A percentile compares a stretch with the other conserved stretches of the same genome.
These are phyloP conservation scores for Sphagnum contortum DNA, from an alignment of 225 moss, liverwort and hornwort genomes.

Conservation along the genomic window DNA sequence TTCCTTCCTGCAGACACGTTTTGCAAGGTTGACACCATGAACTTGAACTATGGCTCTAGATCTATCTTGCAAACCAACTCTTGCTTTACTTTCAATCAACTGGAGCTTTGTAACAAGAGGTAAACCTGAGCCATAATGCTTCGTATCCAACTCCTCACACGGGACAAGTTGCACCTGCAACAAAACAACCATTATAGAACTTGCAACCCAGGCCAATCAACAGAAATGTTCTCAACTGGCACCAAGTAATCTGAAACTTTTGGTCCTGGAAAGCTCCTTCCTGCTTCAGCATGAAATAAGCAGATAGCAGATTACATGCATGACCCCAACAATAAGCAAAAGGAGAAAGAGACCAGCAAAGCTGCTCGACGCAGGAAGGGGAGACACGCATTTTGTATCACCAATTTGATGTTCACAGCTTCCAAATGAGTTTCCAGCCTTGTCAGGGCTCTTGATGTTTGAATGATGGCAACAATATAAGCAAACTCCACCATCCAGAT, in stretches of 20 bases:
- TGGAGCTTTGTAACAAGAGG: too few species aligned
- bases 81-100: too few species aligned
- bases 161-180: conserved; percentile 43
- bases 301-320: too few species aligned
- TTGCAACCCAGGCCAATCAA: too few species aligned
- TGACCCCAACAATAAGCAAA: not conserved
- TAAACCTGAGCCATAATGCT: not conserved
- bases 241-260: too few species aligned
- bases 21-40: too few species aligned
- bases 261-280: too few species aligned
- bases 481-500: conserved; percentile 65
- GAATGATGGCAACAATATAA: conserved; percentile 57
- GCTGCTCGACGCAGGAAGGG: conserved; percentile 85
- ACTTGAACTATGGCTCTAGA: too few species aligned
- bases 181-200: not conserved
- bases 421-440: conserved; percentile 9
- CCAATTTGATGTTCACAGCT: conserved; percentile 7
- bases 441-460: conserved; percentile 66
- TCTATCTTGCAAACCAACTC: too few species aligned
- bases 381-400: conserved; percentile 54
- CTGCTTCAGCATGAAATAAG: too few species aligned
- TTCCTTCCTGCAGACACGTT: conserved; percentile 34
- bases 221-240: too few species aligned
- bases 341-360: conserved; percentile 46
- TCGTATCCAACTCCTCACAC: conserved; percentile 25